A percentile compares a stretch with the other conserved stretches of the same genome.
These are phyloP conservation scores for Coemansia sp. DNA, from an alignment of 192 early-diverging fungal species.

Conservation along the genomic window DNA sequence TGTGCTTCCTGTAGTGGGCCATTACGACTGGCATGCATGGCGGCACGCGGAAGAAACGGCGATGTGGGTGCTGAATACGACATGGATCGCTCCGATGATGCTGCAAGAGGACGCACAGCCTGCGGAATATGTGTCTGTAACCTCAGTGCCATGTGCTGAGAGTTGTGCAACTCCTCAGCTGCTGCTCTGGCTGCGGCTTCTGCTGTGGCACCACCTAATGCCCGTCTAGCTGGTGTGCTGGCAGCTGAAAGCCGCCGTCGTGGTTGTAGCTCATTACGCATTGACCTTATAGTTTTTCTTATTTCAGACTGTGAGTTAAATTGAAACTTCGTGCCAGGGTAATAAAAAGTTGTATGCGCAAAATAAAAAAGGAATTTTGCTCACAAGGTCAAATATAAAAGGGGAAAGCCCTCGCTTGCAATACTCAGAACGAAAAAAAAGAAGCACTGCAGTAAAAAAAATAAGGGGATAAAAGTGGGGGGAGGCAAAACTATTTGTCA, in stretches of 20 bases:
- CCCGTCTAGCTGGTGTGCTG: neutral
- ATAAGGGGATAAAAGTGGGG: neutral
- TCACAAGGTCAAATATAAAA: neutral
- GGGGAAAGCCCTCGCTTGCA: neutral
- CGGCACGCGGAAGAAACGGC: conserved; percentile 20
- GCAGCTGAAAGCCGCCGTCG: neutral
- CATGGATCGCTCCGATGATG: conserved; percentile 14
- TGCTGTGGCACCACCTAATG: neutral
- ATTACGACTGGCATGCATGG: neutral
- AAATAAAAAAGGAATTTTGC: neutral
- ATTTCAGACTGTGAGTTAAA: neutral
- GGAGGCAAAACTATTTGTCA: neutral
- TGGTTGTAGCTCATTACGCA: neutral
- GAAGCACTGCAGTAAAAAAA: neutral
- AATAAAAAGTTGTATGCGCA: conserved; percentile 1
- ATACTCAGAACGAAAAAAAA: neutral
- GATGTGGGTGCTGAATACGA: conserved; percentile 43
- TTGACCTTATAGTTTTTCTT: neutral
- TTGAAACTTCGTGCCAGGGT: neutral
- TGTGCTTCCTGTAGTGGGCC: neutral
- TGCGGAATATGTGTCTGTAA: neutral
- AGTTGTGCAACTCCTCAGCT: neutral
- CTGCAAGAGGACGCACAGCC: neutral
- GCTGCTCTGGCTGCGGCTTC: neutral
- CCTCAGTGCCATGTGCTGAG: neutral